Percentiles rank a stretch among this genome's conserved stretches.
Evolutionary conservation across 805 yeast species (phyloP).

Genomic region (Clavispora phyllophila): DNA sequence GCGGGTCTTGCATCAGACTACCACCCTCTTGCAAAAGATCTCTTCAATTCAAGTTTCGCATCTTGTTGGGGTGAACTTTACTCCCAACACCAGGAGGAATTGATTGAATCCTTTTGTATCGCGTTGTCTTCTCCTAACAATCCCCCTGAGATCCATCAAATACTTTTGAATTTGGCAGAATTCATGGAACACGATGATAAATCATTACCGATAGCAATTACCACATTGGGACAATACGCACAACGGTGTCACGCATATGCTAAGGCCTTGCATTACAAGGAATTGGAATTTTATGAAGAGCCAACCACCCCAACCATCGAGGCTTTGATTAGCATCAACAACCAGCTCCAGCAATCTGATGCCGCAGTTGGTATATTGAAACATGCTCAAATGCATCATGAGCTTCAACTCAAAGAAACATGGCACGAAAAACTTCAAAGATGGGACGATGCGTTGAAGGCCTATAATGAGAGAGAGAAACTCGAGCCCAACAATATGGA

Average conservation of each 20-base stretch:
- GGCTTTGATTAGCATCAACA: slow-evolving; percentile 84
- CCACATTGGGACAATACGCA: slow-evolving; percentile 87
- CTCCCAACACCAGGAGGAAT: slow-evolving; percentile 83
- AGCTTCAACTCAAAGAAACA: slow-evolving; percentile 86
- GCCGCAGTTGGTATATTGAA: slow-evolving; percentile 96
- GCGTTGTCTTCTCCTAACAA: slow-evolving; percentile 88
- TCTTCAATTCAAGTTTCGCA: slow-evolving; percentile 91
- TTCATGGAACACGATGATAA: slow-evolving; percentile 97
- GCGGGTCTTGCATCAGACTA: slow-evolving; percentile 83
- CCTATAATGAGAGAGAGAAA: slow-evolving; percentile 75
- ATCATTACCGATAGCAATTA: slow-evolving; percentile 85
- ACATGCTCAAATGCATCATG: slow-evolving; percentile 89
- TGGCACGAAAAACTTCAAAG: slow-evolving; percentile 97
- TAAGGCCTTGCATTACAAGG: slow-evolving; percentile 93
- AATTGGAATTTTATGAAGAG: slow-evolving; percentile 88
- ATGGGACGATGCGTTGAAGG: slow-evolving; percentile 96
- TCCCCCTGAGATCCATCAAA: slow-evolving; percentile 94
- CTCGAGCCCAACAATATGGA: slow-evolving; percentile 69
- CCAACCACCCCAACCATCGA: slow-evolving; percentile 91
- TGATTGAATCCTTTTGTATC: slow-evolving; percentile 76
- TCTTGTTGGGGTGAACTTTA: slow-evolving; percentile 93
- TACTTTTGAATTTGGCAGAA: slow-evolving; percentile 83
- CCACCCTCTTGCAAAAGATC: slow-evolving; percentile 80
- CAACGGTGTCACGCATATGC: slow-evolving; percentile 97
- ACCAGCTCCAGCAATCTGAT: slow-evolving; percentile 92